Base-by-base conservation (phyloP, 2,329 filamentous ascomycete genomes). In the Hymenoscyphus occultus region DNA sequence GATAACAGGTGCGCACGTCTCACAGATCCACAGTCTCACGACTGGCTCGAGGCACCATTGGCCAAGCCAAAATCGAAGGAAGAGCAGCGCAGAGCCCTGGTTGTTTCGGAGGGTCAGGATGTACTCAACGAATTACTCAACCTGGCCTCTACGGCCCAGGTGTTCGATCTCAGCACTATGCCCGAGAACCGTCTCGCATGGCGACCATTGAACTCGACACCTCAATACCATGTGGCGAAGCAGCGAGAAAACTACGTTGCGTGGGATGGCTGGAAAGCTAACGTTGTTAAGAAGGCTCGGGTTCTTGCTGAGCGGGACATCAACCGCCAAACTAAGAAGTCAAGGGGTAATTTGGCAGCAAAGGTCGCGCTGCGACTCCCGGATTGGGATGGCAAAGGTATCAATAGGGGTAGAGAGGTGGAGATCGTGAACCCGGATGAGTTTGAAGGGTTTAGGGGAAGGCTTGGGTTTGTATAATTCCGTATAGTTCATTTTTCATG, bases 21-120 rank as follows among this genome's bases (percentile, higher is more conserved):
- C 59, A 80, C 78, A 16, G 85, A 88, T 73, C 82, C 86, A 72
- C 76, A 80, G 51, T 78, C 77, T 64, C 77, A 85, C 72, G 84
- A 85, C 66, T 92, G 89, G 88, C 79, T 89, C 2, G 80, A 84
- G 3, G 83, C 87, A 75, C 88, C 89, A 16, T 80, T 92, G 69
- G 74, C 75, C n/a, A 75, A 77, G 60, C 71, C 74, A 19, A 75
- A 75, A 61, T 70, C 72, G n/a, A 74, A 80, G 4, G 77, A 81
- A 9, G 80, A 85, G 68, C 79, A 83, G 70, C 79, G 83, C 60
- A 79, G 79, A 65, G 78, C 76, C 10, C 77, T 86, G 48, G 81
- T 91, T 14, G 78, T 81, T 3, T 80, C 83, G 14, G 89, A 92
- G 76, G 84, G 86, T 68, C 82, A 82, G 67, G 87, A 89, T 67